Base-by-base conservation (phyloP, 129 eudicot genomes). In the Flaveria robusta region DNA sequence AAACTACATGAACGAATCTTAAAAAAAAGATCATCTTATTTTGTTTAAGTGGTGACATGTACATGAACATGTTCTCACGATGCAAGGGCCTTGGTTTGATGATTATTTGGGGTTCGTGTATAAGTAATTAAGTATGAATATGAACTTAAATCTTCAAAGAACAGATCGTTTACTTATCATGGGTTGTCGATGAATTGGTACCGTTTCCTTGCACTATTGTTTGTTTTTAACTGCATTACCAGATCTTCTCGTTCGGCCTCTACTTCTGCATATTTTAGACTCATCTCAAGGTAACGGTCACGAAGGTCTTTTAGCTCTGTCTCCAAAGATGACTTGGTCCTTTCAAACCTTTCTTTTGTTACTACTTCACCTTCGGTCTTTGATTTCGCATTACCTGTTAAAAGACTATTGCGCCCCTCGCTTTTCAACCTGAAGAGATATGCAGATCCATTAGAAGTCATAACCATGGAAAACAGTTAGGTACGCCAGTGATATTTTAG, bases 241-340 rank as follows among this genome's bases (percentile, higher is more conserved):
- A 94, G 99, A 84, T 94, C 97, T 85, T 89, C 99, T 16, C 97
- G 84, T 71, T 89, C 84, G 22, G 93, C 93, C 79, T 94, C 97
- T 1, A 89, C 99, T 82, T 94, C 97, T 24, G 97, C 99, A 72
- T 91, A 94, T 66, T 85, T 88, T 29, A 94, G 96, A 70, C 99
- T 94, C 99, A 94, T 94, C 52, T 91, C 89, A 59, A 88, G 90
- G 81, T 91, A 94, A 24, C 96, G 89, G 29, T 94, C 97, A n/a
- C 88, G 95, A 42, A 94, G 84, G 43, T 94, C 99, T 86, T 82
- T 84, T 31, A 91, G 70, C 80, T 94, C 99, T 24, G 77, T 83
- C 78, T 90, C 92, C 22, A 88, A 82, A 20, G 89, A 85, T 24
- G 96, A 88, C 59, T 90, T 85, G 75, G 92, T 86, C 69, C 87